Conservation (phyloP, 2,329 filamentous ascomycete species). For the Bipolaris bicolor region DNA sequence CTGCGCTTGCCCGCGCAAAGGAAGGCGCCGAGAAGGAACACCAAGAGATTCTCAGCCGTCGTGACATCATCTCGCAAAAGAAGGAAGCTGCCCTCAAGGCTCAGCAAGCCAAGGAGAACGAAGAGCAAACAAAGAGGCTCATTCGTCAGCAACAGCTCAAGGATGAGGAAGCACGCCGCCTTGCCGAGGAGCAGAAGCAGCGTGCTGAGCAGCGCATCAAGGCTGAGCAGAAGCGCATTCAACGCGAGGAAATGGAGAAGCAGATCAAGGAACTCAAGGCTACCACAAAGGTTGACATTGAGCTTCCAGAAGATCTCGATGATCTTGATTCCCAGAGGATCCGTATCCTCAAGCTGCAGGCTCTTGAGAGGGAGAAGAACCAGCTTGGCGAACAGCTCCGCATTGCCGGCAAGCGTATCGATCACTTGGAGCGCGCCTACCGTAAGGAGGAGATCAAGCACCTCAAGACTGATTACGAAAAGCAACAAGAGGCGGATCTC, state of each 20-base stretch:
- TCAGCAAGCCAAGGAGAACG: slow-evolving; percentile 86
- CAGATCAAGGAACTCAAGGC: slow-evolving; percentile 96
- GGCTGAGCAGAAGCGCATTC: slow-evolving; percentile 51
- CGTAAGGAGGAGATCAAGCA: slow-evolving; percentile 96
- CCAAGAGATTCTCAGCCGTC: slow-evolving; percentile 79
- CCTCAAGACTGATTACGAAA: slow-evolving; percentile 81
- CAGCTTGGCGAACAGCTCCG: slow-evolving; percentile 89
- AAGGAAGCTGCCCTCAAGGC: slow-evolving; percentile 94
- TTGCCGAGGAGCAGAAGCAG: slow-evolving; percentile 90
- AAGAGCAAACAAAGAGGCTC: slow-evolving; percentile 87
- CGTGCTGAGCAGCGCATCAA: slow-evolving; percentile 90
- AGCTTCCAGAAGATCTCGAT: slow-evolving; percentile 81
- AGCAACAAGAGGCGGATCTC: slow-evolving; percentile 78
- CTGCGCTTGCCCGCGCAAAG: slow-evolving; percentile 80
- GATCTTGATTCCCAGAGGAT: slow-evolving; percentile 66
- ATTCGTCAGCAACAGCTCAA: slow-evolving; percentile 85
- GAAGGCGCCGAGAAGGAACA: slow-evolving; percentile 93
- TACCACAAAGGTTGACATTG: slow-evolving; percentile 84
- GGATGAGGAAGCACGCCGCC: slow-evolving; percentile 85
- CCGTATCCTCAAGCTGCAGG: slow-evolving; percentile 91
- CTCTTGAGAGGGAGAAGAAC: slow-evolving; percentile 97
- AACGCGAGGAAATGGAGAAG: slow-evolving; percentile 68
- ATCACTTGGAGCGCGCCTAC: slow-evolving; percentile 96
- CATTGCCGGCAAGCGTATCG: slow-evolving; percentile 91
- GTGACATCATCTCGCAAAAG: slow-evolving; percentile 92